Evolutionary conservation across 164 flowering plant species (phyloP).

Genomic region (Vitis labrusca): DNA sequence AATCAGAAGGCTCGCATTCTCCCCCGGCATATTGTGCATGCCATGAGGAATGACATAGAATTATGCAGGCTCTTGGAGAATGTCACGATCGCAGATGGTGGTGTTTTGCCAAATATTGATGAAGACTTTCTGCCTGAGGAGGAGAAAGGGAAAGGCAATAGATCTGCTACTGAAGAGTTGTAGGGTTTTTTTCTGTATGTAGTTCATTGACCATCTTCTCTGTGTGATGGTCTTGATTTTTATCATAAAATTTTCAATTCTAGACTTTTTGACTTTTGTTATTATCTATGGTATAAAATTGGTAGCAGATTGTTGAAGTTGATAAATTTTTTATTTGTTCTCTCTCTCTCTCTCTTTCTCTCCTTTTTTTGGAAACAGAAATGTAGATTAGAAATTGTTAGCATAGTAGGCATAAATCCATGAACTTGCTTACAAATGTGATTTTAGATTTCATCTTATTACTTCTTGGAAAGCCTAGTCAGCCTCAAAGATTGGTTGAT

Average conservation of each 20-base stretch:
- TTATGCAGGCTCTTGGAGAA: conserved; percentile 59
- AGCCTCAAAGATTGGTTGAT: too few relatives aligned
- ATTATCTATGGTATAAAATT: too few relatives aligned
- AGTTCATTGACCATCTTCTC: not conserved
- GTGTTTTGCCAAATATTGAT: conserved; percentile 61
- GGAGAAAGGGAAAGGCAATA: conserved; percentile 55
- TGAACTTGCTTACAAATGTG: not conserved
- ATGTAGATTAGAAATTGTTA: not conserved
- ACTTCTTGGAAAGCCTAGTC: too few relatives aligned
- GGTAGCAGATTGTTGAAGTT: not conserved
- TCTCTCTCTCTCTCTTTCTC: too few relatives aligned
- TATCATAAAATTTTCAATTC: not conserved
- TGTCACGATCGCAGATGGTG: conserved; percentile 65
- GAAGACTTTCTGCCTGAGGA: conserved; percentile 58
- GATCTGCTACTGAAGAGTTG: conserved; percentile 64
- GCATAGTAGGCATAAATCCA: not conserved
- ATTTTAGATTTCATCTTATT: too few relatives aligned
- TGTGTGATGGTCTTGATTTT: not conserved
- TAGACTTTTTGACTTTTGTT: not conserved
- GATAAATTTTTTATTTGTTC: not conserved
- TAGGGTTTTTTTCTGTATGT: conserved; percentile 14
- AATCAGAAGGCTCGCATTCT: conserved; percentile 68
- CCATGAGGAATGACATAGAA: conserved; percentile 71
- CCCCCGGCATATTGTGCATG: conserved; percentile 72
- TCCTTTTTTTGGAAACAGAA: too few relatives aligned